Evolutionary conservation across 2,329 filamentous ascomycete species (phyloP), one percentile per base, ranked within the genome.

Genomic region (Pseudogymnoascus sp.): DNA sequence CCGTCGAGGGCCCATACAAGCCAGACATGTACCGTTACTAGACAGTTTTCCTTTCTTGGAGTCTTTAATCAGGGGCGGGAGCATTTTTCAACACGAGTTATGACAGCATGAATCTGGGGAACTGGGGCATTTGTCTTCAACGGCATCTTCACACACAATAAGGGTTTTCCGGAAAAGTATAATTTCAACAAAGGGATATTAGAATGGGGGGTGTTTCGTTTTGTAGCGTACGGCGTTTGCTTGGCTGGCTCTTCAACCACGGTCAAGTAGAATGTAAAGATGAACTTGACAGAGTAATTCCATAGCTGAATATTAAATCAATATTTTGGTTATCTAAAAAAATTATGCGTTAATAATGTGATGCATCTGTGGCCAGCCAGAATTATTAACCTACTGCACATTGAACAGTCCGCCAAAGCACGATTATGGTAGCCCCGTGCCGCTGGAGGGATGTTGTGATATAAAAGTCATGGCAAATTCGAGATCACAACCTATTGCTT

Each of bases 1-100:
- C 87, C 65, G 75, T 85, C 67, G 89, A 92, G 82, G 94, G 94
- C 76, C 94, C 94, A 72, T 99, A 85, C 90, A 99, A 99, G 91
- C 83, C 82, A 79, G 93, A 97, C 71, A 90, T 92, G 85, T 73
- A 74, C 69, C 69, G 72, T 64, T 74, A 74, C 67, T 74, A 74
- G 65, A 72, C 65, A 58, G 62, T 63, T 64, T 60, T 61, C 59
- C 60, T 62, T 66, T 66, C 21, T 21, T 65, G 33, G 33, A 59
- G 58, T 59, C 64, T 67, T 68, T 68, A 64, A 64, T 65, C 66
- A 44, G 62, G 60, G 59, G 63, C 58, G 59, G 63, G 61, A 55
- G 65, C 66, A 66, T 64, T 60, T 69, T 74, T 74, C 73, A 74
- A 74, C 73, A 73, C 64, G 69, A 70, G 74, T 81, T 78, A 84